These are phyloP conservation scores for Nakazawaea pomicola DNA, from an alignment of 805 yeast species.

Conservation along the genomic window DNA sequence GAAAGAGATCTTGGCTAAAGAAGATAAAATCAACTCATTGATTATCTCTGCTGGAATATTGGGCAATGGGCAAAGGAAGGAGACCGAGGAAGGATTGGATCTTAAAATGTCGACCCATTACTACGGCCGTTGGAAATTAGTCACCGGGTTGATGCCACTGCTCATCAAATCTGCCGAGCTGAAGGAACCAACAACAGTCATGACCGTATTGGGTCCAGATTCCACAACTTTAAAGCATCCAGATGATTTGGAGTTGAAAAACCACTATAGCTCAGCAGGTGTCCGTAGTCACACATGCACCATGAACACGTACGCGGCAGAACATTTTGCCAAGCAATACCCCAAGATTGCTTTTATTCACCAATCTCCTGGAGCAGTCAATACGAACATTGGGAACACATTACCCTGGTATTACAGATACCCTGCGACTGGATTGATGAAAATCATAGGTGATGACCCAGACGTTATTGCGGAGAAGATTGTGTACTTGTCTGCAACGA, in stretches of 20 bases:
- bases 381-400: slow-evolving; percentile 16
- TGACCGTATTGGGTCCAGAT: slow-evolving; percentile 21
- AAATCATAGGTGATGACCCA: slow-evolving; percentile 12
- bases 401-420: slow-evolving; percentile 17
- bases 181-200: slow-evolving; percentile 20
- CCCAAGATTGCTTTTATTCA: slow-evolving; percentile 19
- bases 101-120: slow-evolving; percentile 20
- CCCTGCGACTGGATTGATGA: slow-evolving; percentile 4
- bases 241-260: slow-evolving; percentile 21
- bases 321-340: slow-evolving; percentile 16
- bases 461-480: slow-evolving; percentile 18
- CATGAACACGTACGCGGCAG: slow-evolving; percentile 17
- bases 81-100: slow-evolving; percentile 22
- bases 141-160: slow-evolving; percentile 18
- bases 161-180: slow-evolving; percentile 16
- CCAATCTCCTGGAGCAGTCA: slow-evolving; percentile 21
- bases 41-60: slow-evolving; percentile 18
- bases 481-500: slow-evolving; percentile 16
- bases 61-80: slow-evolving; percentile 29
- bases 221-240: slow-evolving; percentile 15
- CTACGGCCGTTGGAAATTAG: slow-evolving; percentile 22
- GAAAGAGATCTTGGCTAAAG: slow-evolving; percentile 8
- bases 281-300: slow-evolving; percentile 14
- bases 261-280: slow-evolving; percentile 14
- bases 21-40: slow-evolving; percentile 14